Conservation (phyloP, 2,329 filamentous ascomycete species). For the Aspergillus spinulosporus region DNA sequence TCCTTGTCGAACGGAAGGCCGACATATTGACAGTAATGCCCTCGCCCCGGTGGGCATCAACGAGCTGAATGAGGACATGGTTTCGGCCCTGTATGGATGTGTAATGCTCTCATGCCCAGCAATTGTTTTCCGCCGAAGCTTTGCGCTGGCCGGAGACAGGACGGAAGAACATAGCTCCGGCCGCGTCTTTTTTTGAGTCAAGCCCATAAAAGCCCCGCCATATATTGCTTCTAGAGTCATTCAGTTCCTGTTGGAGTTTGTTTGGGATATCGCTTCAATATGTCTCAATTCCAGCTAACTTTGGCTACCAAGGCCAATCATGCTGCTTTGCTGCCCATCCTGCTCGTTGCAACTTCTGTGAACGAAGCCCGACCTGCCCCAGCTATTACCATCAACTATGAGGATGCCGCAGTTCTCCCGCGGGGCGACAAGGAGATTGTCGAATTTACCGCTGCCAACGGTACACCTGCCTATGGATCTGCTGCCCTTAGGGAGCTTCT, state of each 20-base stretch:
- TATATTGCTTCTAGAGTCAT: conserved; percentile 13
- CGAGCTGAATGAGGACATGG: conserved; percentile 39
- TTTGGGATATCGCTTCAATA: conserved; percentile 22
- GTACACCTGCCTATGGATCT: conserved; percentile 34
- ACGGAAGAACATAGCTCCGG: conserved; percentile 37
- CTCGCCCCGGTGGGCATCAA: conserved; percentile 38
- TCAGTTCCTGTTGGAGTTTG: conserved; percentile 7
- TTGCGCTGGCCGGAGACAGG: conserved; percentile 19
- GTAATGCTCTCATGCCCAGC: not conserved
- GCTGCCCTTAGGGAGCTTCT: conserved; percentile 37
- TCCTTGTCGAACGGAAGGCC: conserved; percentile 29
- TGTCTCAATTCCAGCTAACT: conserved; percentile 37
- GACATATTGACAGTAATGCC: conserved; percentile 36
- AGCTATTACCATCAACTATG: conserved; percentile 39
- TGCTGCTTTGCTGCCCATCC: conserved; percentile 41
- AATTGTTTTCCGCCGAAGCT: conserved; percentile 38
- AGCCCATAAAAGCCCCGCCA: conserved; percentile 21
- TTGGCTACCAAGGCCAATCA: conserved; percentile 45
- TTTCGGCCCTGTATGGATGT: conserved; percentile 4
- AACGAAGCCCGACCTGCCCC: conserved; percentile 39
- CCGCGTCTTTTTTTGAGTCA: conserved; percentile 13
- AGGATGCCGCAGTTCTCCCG: conserved; percentile 38
- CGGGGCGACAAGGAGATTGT: conserved; percentile 38
- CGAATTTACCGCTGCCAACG: conserved; percentile 32
- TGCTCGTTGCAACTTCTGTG: conserved; percentile 43